Base-by-base conservation (phyloP, 2,329 filamentous ascomycete genomes). In the Clonostachys sp. region DNA sequence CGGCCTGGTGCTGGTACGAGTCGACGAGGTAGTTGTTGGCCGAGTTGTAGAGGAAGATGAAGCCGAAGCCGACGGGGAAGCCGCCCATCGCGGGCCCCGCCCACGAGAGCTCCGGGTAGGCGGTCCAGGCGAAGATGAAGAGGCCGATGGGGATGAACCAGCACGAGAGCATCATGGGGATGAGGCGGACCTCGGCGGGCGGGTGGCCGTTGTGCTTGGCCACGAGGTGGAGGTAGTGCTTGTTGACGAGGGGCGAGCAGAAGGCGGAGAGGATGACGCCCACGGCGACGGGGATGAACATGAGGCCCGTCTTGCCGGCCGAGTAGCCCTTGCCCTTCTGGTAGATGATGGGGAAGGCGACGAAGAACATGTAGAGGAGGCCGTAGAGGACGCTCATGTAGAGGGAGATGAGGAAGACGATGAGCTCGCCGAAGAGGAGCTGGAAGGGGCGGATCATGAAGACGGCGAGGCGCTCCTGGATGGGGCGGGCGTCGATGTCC, bases 371-470 rank as follows among this genome's bases (percentile, higher is more conserved):
- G 73, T 88, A 88, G 14, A 87, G 70, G 5, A 88, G 69, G 10
- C 84, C 84, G 63, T 89, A 89, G 12, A 92, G 75, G 2, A 94
- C 87, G 3, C 82, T 86, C 88, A 94, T 95, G 73, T 95, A 95
- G 2, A 95, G 54, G 1, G 84, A 83, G 57, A 95, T 86, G 58
- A 94, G 81, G 55, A 95, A 80, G 44, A 95, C 89, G 58, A 96
- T 95, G 38, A 87, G 81, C 65, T 95, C 90, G 51, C 78, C 70
- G 65, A 94, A 92, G 34, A 95, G 80, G 3, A 96, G 81, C 70
- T 94, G 88, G 70, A 95, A 89, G 2, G 90, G 91, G 5, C 90
- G 82, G 52, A 94, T 61, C 38, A 95, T 71, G 74, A 94, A 92
- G 55, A 94, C 76, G 18, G 73, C 70, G 30, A 95, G 69, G 44